Conservation (phyloP, 345 rosid genomes). For the Passiflora organensis region DNA sequence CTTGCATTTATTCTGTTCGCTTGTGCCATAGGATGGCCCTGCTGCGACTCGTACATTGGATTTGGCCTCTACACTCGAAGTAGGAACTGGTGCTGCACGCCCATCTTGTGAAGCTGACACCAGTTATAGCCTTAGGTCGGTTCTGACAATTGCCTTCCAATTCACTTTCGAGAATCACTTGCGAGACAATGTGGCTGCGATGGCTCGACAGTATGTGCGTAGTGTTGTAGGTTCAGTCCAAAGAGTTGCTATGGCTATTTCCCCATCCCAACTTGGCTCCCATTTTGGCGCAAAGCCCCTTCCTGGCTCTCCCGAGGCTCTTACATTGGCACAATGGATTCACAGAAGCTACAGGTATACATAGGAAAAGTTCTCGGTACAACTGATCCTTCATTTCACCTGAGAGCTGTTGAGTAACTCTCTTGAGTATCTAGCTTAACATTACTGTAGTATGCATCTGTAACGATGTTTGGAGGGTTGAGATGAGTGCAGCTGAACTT, state of each 20-base stretch:
- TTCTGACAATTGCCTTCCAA: conserved; percentile 89
- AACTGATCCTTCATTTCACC: no score
- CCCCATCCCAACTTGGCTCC: conserved; percentile 57
- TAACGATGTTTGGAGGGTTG: no score
- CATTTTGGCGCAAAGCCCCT: conserved; percentile 44
- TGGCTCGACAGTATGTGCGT: conserved; percentile 93
- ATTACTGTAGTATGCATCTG: no score
- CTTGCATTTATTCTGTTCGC: conserved; percentile 4
- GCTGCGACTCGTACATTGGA: conserved; percentile 71
- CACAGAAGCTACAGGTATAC: conserved; percentile 73
- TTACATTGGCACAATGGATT: conserved; percentile 82
- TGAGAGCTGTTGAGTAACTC: no score
- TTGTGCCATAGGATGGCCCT: conserved; percentile 49
- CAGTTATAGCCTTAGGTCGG: conserved; percentile 68
- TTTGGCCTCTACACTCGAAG: conserved; percentile 82
- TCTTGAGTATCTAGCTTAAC: no score
- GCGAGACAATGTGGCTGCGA: conserved; percentile 81
- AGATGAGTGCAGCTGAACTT: no score
- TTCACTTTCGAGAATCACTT: conserved; percentile 76
- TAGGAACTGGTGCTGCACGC: conserved; percentile 51
- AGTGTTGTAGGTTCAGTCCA: conserved; percentile 89
- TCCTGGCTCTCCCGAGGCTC: conserved; percentile 91
- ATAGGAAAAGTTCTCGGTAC: no score
- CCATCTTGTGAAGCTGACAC: conserved; percentile 47
- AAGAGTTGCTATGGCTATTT: conserved; percentile 94